Conservation (phyloP, 495 filamentous ascomycete genomes). For the Cercophora samala region DNA sequence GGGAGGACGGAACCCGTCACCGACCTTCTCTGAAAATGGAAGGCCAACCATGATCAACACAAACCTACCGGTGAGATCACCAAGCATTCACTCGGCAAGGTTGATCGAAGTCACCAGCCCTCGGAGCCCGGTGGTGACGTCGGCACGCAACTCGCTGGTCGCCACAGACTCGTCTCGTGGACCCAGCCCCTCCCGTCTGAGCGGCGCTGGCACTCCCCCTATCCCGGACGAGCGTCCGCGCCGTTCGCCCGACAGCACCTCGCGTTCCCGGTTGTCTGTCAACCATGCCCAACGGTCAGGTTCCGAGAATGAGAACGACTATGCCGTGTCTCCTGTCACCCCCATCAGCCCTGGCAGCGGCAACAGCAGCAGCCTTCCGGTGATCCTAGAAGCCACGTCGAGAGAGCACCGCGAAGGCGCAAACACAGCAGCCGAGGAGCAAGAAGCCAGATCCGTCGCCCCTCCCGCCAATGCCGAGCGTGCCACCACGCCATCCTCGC, state of each 20-base stretch:
- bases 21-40: conserved; percentile 39
- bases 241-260: conserved; percentile 22
- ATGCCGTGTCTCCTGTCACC: conserved; percentile 15
- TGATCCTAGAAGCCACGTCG: conserved; percentile 16
- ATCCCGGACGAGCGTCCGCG: conserved; percentile 36
- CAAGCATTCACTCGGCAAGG: conserved; percentile 51
- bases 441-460: conserved; percentile 10
- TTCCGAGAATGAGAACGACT: conserved; percentile 28
- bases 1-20: conserved; percentile 40
- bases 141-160: conserved; percentile 44
- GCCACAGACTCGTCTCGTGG: conserved; percentile 36
- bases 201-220: conserved; percentile 41
- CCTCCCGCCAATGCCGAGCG: conserved; percentile 18
- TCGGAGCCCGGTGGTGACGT: conserved; percentile 41
- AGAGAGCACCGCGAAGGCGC: conserved; percentile 11
- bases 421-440: background rate
- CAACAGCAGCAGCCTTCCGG: conserved; percentile 12
- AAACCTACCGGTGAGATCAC: conserved; percentile 42
- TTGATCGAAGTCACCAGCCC: conserved; percentile 53
- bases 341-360: conserved; percentile 12
- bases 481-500: conserved; percentile 19
- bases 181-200: conserved; percentile 33
- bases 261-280: conserved; percentile 19
- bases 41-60: conserved; percentile 39
- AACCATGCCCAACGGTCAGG: conserved; percentile 22